Evolutionary conservation across 2,329 filamentous ascomycete species (phyloP).

Genomic region (Verticillium dahliae): DNA sequence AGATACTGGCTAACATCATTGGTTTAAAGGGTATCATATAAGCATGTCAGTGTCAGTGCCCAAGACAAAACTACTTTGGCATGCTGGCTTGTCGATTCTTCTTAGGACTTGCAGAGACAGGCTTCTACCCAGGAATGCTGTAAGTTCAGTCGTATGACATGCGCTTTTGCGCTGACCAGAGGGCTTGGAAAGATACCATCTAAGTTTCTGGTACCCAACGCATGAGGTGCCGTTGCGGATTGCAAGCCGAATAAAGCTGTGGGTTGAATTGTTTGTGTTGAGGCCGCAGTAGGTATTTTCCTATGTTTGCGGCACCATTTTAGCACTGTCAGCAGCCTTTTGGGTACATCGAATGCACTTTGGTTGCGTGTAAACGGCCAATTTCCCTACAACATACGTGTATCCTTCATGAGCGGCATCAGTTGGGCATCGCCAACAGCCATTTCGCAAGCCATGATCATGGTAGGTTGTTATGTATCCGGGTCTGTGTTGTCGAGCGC

Average conservation of each 20-base stretch:
- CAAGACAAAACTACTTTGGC: conserved; percentile 8
- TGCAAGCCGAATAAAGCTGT: conserved; percentile 2
- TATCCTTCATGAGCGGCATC: conserved; percentile 22
- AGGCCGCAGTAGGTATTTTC: conserved; percentile 17
- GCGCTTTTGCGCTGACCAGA: not conserved
- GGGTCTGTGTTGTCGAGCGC: not conserved
- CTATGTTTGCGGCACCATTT: conserved; percentile 24
- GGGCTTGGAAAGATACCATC: conserved; percentile 12
- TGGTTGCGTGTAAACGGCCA: not conserved
- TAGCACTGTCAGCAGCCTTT: conserved; percentile 20
- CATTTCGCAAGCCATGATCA: conserved; percentile 20
- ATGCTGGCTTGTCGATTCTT: conserved; percentile 19
- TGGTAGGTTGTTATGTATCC: conserved; percentile 6
- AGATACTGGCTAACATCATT: not conserved
- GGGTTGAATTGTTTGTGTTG: not conserved
- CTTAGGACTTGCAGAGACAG: conserved; percentile 19
- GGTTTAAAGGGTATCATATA: conserved; percentile 7
- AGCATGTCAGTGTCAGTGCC: no score
- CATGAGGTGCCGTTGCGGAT: conserved; percentile 23
- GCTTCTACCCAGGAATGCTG: conserved; percentile 20
- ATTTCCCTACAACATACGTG: conserved; percentile 13
- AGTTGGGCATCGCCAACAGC: conserved; percentile 19
- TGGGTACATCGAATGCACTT: conserved; percentile 5
- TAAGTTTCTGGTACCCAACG: conserved; percentile 25
- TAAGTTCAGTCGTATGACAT: not conserved